These are phyloP conservation scores for Dendrobium nobile DNA, from an alignment of 106 monocot species.

Conservation along the genomic window DNA sequence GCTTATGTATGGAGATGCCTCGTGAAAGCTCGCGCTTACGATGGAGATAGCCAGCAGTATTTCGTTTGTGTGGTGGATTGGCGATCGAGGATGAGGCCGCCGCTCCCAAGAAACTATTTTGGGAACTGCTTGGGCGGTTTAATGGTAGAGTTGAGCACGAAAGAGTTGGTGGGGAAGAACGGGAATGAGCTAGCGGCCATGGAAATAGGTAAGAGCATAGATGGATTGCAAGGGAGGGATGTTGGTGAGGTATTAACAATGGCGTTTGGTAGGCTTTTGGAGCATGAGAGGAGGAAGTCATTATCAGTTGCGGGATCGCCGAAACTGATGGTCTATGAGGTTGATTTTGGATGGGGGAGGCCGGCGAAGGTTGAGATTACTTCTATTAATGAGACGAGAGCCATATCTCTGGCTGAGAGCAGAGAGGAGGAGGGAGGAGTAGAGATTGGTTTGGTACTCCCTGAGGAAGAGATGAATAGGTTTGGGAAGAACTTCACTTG, in stretches of 20 bases:
- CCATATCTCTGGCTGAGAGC: slow-evolving; percentile 8
- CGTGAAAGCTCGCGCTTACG: not conserved
- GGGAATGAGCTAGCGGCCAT: slow-evolving; percentile 2
- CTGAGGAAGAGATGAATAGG: not conserved
- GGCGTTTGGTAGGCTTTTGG: not conserved
- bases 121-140: slow-evolving; percentile 26
- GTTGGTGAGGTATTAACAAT: not conserved
- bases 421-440: slow-evolving; percentile 6
- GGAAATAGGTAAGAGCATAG: slow-evolving; percentile 1
- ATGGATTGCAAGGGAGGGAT: not conserved
- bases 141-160: not conserved
- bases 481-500: not conserved
- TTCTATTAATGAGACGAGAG: slow-evolving; percentile 7
- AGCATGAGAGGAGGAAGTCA: not conserved
- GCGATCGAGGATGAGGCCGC: slow-evolving; percentile 21
- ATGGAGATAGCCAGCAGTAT: not conserved
- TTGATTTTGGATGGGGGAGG: slow-evolving; percentile 21
- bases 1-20: slow-evolving; percentile 20
- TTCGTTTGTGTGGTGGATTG: slow-evolving; percentile 7
- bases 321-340: slow-evolving; percentile 18
- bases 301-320: slow-evolving; percentile 3
- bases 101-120: slow-evolving; percentile 20
- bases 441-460: slow-evolving; percentile 11
- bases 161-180: not conserved
- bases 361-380: slow-evolving; percentile 13